A percentile compares a stretch with the other conserved stretches of the same genome.
These are phyloP conservation scores for Trifolium pratense DNA, from an alignment of 306 rosid species.

Conservation along the genomic window DNA sequence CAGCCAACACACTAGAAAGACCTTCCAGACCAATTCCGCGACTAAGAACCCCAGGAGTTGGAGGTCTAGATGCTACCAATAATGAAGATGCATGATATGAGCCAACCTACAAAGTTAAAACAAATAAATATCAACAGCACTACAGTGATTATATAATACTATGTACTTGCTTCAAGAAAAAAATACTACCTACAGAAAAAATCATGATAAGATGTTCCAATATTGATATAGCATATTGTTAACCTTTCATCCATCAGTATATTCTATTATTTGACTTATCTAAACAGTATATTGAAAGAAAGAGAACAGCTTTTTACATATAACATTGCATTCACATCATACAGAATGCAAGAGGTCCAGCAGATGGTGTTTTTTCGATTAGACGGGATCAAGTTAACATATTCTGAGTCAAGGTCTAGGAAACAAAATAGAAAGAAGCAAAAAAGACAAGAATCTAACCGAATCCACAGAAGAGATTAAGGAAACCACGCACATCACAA, in stretches of 20 bases:
- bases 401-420: conserved; percentile 22
- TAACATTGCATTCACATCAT: conserved; percentile 22
- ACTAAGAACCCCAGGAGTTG: conserved; percentile 92
- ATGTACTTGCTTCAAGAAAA: not conserved
- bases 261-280: conserved; percentile 15
- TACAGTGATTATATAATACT: conserved; percentile 25
- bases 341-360: conserved; percentile 34
- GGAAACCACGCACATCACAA: conserved; percentile 94
- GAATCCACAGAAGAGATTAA: conserved; percentile 93
- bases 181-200: conserved; percentile 10
- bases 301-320: conserved; percentile 19
- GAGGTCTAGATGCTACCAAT: conserved; percentile 98
- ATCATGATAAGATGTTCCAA: not conserved
- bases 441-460: conserved; percentile 67
- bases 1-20: conserved; percentile 90
- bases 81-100: conserved; percentile 96
- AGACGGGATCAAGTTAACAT: conserved; percentile 20
- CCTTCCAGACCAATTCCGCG: conserved; percentile 99
- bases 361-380: conserved; percentile 22
- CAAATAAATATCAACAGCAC: conserved; percentile 46
- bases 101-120: conserved; percentile 75
- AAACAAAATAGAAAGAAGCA: conserved; percentile 32
- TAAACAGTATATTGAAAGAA: conserved; percentile 9
- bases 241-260: conserved; percentile 26
- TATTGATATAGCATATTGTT: conserved; percentile 12